Evolutionary conservation across 108 stramenopile genomes (phyloP).

Genomic region (Conticribra guillardii): DNA sequence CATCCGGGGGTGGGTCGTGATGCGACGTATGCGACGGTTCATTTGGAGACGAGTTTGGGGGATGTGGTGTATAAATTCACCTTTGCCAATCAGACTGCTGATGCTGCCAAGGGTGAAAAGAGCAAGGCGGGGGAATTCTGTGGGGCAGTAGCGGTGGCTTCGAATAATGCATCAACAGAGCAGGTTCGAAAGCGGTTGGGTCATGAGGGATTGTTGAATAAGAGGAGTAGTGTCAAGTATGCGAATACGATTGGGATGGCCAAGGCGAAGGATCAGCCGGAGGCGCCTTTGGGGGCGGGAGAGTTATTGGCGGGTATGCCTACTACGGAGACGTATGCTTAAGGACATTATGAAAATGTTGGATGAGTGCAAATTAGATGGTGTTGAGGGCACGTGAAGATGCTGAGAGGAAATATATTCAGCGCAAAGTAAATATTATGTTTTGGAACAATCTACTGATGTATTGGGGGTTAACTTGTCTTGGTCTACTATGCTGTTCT

Average conservation of each 20-base stretch:
- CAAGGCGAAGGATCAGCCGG: slow-evolving; percentile 81
- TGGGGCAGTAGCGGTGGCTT: slow-evolving; percentile 36
- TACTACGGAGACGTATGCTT: background rate
- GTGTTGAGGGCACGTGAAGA: too few species aligned
- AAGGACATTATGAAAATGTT: too few species aligned
- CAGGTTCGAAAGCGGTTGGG: slow-evolving; percentile 60
- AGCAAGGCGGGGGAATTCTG: slow-evolving; percentile 46
- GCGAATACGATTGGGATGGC: slow-evolving; percentile 67
- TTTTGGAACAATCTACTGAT: too few species aligned
- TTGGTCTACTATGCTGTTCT: too few species aligned
- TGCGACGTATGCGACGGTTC: slow-evolving; percentile 33
- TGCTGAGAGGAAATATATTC: too few species aligned
- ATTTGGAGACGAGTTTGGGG: slow-evolving; percentile 65
- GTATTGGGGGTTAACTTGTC: too few species aligned
- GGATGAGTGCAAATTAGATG: too few species aligned
- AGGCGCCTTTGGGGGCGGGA: slow-evolving; percentile 50
- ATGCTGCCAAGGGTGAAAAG: slow-evolving; percentile 15
- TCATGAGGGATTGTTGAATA: slow-evolving; percentile 67
- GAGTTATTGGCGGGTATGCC: slow-evolving; percentile 60
- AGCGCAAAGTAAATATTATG: too few species aligned
- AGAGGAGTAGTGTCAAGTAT: slow-evolving; percentile 62
- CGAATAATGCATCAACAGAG: slow-evolving; percentile 39
- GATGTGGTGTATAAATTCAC: slow-evolving; percentile 77
- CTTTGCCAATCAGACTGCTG: slow-evolving; percentile 45
- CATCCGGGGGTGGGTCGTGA: slow-evolving; percentile 36